Percentiles rank a stretch among this genome's conserved stretches.
Evolutionary conservation across 805 yeast genomes (phyloP).

Genomic region (Suhomyces faveliae): DNA sequence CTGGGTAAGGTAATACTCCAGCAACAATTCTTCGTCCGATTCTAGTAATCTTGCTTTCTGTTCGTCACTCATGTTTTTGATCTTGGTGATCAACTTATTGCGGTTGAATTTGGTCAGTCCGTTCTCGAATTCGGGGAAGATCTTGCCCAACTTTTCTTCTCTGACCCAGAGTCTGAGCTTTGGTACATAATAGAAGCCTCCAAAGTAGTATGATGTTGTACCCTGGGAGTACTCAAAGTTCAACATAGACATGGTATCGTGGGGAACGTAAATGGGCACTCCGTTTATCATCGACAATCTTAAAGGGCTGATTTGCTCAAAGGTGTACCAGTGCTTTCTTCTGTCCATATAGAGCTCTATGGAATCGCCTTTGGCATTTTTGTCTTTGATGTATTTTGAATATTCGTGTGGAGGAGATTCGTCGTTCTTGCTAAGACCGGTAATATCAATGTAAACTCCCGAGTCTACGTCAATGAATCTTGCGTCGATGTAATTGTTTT

Average conservation of each 20-base stretch:
- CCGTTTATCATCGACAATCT: conserved; percentile 10
- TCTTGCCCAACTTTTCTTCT: conserved; percentile 9
- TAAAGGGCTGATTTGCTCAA: conserved; percentile 17
- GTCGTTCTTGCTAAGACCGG: conserved; percentile 12
- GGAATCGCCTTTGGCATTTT: conserved; percentile 17
- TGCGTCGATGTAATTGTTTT: conserved; percentile 19
- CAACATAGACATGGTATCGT: conserved; percentile 9
- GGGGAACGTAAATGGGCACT: conserved; percentile 13
- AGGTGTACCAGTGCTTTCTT: conserved; percentile 31
- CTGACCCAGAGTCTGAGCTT: conserved; percentile 10
- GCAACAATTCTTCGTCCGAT: conserved; percentile 5
- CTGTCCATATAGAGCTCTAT: conserved; percentile 31
- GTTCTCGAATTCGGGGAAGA: conserved; percentile 10
- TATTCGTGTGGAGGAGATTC: conserved; percentile 21
- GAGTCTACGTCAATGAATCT: conserved; percentile 17
- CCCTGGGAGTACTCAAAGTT: conserved; percentile 11
- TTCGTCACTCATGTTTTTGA: conserved; percentile 8
- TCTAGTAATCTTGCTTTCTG: conserved; percentile 9
- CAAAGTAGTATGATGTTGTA: conserved; percentile 6
- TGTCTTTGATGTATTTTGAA: conserved; percentile 15
- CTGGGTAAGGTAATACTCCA: conserved; percentile 10
- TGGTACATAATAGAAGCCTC: conserved; percentile 12
- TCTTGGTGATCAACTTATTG: conserved; percentile 9
- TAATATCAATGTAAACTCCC: conserved; percentile 15
- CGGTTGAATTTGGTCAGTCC: conserved; percentile 9